Conservation (phyloP, 2,329 filamentous ascomycete genomes). For the Aspergillus fijiensis region DNA sequence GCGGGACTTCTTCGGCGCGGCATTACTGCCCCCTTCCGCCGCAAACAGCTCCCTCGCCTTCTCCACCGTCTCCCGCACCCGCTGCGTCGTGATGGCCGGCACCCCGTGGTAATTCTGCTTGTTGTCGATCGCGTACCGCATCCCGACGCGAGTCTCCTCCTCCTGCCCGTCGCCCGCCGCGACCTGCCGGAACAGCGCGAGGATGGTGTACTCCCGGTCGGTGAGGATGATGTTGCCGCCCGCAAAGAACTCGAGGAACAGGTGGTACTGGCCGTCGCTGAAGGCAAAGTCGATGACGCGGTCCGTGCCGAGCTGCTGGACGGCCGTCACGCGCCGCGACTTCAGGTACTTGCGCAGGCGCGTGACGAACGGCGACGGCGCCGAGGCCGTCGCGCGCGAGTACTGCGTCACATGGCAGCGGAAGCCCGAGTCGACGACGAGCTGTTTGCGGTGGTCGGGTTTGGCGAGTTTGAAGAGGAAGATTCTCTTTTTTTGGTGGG, state of each 20-base stretch:
- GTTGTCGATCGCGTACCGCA: slow-evolving; percentile 75
- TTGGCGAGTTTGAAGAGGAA: slow-evolving; percentile 94
- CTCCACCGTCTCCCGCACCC: slow-evolving; percentile 68
- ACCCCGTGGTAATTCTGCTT: slow-evolving; percentile 80
- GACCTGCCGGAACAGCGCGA: slow-evolving; percentile 78
- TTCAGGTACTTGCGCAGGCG: slow-evolving; percentile 85
- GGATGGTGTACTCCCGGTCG: slow-evolving; percentile 76
- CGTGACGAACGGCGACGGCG: slow-evolving; percentile 81
- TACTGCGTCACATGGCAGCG: slow-evolving; percentile 93
- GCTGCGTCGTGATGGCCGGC: slow-evolving; percentile 70
- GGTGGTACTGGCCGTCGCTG: slow-evolving; percentile 80
- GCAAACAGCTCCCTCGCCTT: slow-evolving; percentile 53
- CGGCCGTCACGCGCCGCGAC: slow-evolving; percentile 75
- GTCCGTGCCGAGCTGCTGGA: slow-evolving; percentile 87
- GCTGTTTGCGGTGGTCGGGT: slow-evolving; percentile 81
- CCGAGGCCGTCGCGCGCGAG: slow-evolving; percentile 77
- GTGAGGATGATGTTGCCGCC: slow-evolving; percentile 93
- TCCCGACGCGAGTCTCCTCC: slow-evolving; percentile 71
- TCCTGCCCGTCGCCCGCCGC: slow-evolving; percentile 80
- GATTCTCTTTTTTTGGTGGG: slow-evolving; percentile 60
- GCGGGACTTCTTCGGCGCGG: slow-evolving; percentile 62
- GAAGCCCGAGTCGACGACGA: slow-evolving; percentile 92
- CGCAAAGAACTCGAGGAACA: slow-evolving; percentile 95
- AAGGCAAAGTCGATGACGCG: slow-evolving; percentile 90
- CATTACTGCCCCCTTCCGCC: slow-evolving; percentile 32